These are phyloP conservation scores for Daedalea quercina DNA, from an alignment of 768 basidiomycete genomes.

Conservation along the genomic window DNA sequence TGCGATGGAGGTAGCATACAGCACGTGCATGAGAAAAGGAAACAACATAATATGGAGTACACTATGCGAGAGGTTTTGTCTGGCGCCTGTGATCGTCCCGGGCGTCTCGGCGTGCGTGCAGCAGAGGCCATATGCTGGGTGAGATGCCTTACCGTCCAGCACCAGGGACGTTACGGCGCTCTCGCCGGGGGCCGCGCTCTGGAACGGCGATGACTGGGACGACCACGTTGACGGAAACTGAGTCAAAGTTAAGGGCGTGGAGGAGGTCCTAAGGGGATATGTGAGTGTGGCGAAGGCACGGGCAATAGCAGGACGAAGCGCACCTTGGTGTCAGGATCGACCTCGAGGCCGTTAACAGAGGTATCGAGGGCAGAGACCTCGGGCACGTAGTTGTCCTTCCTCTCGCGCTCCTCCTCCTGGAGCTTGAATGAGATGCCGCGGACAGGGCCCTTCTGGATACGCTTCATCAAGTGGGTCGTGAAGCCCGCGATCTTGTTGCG, in stretches of 20 bases:
- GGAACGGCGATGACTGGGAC: conserved; percentile 55
- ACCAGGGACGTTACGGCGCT: conserved; percentile 77
- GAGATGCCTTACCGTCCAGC: conserved; percentile 42
- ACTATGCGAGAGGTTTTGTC: too few species aligned
- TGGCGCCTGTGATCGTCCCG: too few species aligned
- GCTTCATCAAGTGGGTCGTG: conserved; percentile 99
- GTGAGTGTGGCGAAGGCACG: not conserved
- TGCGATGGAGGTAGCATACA: too few species aligned
- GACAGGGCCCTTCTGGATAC: conserved; percentile 96
- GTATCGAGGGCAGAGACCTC: conserved; percentile 95
- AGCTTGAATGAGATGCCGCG: conserved; percentile 99
- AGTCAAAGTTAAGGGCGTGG: conserved; percentile 88
- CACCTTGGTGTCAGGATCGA: conserved; percentile 94
- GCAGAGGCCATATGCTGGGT: too few species aligned
- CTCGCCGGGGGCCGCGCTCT: conserved; percentile 67
- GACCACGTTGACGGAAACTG: conserved; percentile 71
- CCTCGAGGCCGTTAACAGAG: conserved; percentile 63
- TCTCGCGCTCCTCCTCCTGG: conserved; percentile 98
- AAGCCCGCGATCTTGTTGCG: conserved; percentile 99
- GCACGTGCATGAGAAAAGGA: too few species aligned
- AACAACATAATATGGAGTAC: too few species aligned
- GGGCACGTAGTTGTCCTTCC: conserved; percentile 99
- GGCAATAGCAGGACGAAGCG: conserved; percentile 21
- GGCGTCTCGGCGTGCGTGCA: too few species aligned
- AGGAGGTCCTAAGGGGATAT: conserved; percentile 66